Percentiles rank a stretch among this genome's conserved stretches.
Evolutionary conservation across 352 stramenopile genomes (phyloP).

Genomic region (Phytopythium litorale): DNA sequence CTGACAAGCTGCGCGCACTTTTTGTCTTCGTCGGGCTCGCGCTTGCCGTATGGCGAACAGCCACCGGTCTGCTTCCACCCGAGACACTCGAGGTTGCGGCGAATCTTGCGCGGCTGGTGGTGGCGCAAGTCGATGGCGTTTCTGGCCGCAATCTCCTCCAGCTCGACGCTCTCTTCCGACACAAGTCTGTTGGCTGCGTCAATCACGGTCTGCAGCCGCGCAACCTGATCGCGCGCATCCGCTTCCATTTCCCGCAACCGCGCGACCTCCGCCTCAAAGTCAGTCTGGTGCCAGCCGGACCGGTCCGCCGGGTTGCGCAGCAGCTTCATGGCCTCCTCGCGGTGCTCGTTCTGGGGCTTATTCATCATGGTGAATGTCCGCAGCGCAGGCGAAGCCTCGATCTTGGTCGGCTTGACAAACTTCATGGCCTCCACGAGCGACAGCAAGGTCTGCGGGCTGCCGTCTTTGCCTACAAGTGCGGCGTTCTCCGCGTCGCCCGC

Average conservation of each 20-base stretch:
- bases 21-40: conserved; percentile 44
- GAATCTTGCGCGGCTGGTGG: conserved; percentile 25
- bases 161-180: conserved; percentile 22
- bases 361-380: conserved; percentile 15
- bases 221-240: conserved; percentile 32
- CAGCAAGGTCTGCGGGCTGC: not conserved
- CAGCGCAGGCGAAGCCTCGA: conserved; percentile 12
- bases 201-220: conserved; percentile 28
- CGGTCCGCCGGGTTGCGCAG: conserved; percentile 11
- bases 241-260: conserved; percentile 30
- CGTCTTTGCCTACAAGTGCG: not conserved
- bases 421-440: conserved; percentile 16
- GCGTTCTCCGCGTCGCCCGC: conserved; percentile 3
- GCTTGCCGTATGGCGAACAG: conserved; percentile 41
- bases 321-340: conserved; percentile 1
- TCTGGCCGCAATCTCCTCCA: conserved; percentile 28
- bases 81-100: conserved; percentile 44
- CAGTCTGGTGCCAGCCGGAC: conserved; percentile 9
- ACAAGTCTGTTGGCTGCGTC: conserved; percentile 28
- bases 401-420: conserved; percentile 17
- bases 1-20: conserved; percentile 42
- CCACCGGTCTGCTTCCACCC: conserved; percentile 55
- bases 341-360: not conserved
- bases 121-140: conserved; percentile 32
- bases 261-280: conserved; percentile 27